Conservation (phyloP, 2,329 filamentous ascomycete genomes). For the Ilyonectria destructans region DNA sequence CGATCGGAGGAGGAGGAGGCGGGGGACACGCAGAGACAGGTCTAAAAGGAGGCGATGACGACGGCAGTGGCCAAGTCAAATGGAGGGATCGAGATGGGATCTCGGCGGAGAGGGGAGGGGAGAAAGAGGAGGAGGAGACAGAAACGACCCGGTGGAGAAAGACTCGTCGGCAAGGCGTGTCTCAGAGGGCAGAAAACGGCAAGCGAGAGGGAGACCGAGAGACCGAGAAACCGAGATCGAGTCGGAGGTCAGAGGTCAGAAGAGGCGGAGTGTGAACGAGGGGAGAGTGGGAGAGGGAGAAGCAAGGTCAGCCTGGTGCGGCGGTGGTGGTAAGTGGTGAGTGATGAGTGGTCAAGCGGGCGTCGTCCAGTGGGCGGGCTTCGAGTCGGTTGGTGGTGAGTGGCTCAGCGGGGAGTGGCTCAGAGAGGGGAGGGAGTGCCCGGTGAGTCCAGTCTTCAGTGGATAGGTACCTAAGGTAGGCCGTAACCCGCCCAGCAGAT, state of each 20-base stretch:
- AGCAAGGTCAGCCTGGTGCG: constrained; percentile 46
- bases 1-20: constrained; percentile 31
- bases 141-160: constrained; percentile 47
- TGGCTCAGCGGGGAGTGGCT: constrained; percentile 38
- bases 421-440: constrained; percentile 3
- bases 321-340: constrained; percentile 31
- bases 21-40: constrained; percentile 24
- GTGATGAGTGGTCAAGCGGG: constrained; percentile 34
- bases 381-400: constrained; percentile 44
- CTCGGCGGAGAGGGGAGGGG: constrained; percentile 33
- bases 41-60: constrained; percentile 44
- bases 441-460: constrained; percentile 7
- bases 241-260: background rate
- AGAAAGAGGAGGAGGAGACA: constrained; percentile 40
- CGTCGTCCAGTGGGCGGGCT: constrained; percentile 41
- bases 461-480: background rate
- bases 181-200: constrained; percentile 5
- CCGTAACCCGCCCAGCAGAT: constrained; percentile 7
- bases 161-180: constrained; percentile 8
- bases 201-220: constrained; percentile 31
- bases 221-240: constrained; percentile 1
- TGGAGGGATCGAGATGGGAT: constrained; percentile 45
- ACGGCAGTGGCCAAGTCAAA: constrained; percentile 42
- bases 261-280: constrained; percentile 44
- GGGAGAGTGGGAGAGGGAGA: constrained; percentile 33